Conservation (phyloP, 2,329 filamentous ascomycete genomes). For the Ceratocystis cubensis region DNA sequence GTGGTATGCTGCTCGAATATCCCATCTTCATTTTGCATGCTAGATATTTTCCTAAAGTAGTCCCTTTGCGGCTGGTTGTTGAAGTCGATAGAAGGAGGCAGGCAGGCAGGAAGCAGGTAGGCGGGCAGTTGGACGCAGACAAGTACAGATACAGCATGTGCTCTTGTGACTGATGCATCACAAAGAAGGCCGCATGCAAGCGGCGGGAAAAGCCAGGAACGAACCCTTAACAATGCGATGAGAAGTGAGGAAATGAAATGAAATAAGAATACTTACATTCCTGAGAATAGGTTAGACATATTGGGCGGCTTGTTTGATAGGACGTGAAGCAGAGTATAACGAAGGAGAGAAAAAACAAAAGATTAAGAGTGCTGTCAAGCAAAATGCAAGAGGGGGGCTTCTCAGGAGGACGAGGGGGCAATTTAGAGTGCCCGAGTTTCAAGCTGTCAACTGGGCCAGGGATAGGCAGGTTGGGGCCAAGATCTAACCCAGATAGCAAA, state of each 20-base stretch:
- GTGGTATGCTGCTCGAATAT: neutral
- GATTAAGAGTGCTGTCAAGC: slow-evolving; percentile 1
- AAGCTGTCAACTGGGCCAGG: slow-evolving; percentile 6
- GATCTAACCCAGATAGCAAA: neutral
- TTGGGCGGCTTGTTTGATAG: slow-evolving; percentile 23
- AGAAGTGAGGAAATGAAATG: slow-evolving; percentile 7
- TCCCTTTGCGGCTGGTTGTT: neutral
- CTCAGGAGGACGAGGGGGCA: slow-evolving; percentile 1
- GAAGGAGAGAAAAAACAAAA: neutral
- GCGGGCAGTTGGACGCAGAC: neutral
- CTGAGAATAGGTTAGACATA: slow-evolving; percentile 51
- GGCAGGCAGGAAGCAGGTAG: neutral
- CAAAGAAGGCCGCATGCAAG: neutral
- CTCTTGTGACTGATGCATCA: neutral
- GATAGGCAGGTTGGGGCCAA: neutral
- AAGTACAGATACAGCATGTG: neutral
- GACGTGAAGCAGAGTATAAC: neutral
- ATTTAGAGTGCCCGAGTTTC: slow-evolving; percentile 5
- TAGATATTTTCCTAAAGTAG: neutral
- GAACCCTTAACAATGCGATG: no score
- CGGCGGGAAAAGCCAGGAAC: neutral
- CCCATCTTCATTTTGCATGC: neutral
- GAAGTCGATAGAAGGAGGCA: neutral
- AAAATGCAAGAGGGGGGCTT: slow-evolving; percentile 5
- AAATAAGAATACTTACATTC: slow-evolving; percentile 40